These are phyloP conservation scores for Arthrobotrys iridis DNA, from an alignment of 2,329 filamentous ascomycete genomes.

Conservation along the genomic window DNA sequence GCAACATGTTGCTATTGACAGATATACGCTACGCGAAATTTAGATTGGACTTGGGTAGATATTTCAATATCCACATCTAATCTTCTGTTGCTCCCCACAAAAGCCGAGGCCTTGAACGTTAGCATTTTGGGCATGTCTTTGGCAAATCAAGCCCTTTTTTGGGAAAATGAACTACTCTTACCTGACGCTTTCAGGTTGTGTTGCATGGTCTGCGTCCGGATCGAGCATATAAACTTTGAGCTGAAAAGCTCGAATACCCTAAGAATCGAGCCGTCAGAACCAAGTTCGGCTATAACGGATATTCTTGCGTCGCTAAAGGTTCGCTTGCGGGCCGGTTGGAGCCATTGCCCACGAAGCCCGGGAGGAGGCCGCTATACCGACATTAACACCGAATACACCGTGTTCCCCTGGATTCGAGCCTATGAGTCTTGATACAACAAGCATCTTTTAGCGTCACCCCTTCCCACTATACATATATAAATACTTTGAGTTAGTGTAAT, in stretches of 20 bases:
- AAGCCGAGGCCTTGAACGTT: not conserved
- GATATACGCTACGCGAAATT: not conserved
- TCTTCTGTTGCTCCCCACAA: not conserved
- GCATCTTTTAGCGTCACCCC: no score
- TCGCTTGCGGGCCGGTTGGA: no score
- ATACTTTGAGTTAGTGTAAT: no score
- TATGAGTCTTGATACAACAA: no score
- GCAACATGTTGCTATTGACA: not conserved
- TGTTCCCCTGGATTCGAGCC: no score
- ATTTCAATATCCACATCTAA: not conserved
- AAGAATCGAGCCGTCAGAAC: no score
- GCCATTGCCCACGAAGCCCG: no score
- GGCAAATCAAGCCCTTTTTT: not conserved
- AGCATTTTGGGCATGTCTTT: not conserved
- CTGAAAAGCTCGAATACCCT: not conserved
- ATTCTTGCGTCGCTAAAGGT: no score
- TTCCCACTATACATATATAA: no score
- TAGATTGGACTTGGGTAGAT: not conserved
- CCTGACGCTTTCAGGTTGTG: constrained; percentile 37
- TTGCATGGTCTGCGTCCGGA: constrained; percentile 25
- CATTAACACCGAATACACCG: no score
- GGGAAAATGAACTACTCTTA: not conserved
- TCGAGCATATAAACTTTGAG: constrained; percentile 4
- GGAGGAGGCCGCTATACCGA: no score
- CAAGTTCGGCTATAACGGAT: no score